A percentile compares a stretch with the other conserved stretches of the same genome.
phyloP scores from a whole-genome alignment of 2,329 filamentous ascomycete genomes.

The Dichotomopilus funicola region DNA sequence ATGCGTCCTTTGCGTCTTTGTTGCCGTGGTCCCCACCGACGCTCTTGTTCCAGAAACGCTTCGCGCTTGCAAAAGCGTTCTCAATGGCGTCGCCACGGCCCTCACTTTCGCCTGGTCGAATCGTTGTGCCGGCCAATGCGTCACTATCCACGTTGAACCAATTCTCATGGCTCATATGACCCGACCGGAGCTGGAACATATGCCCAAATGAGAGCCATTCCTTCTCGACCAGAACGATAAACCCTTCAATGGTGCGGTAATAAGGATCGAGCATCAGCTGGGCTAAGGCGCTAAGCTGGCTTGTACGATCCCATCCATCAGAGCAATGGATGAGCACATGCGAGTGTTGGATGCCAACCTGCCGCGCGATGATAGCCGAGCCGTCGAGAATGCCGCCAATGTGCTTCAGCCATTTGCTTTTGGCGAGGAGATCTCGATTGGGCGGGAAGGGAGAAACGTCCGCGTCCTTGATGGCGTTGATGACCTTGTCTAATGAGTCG shows the following conservation, averaged over 20 bases:
- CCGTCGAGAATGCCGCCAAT: conserved; percentile 80
- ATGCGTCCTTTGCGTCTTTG: conserved; percentile 37
- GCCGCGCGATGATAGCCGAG: conserved; percentile 73
- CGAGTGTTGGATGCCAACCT: conserved; percentile 86
- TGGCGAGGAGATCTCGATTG: conserved; percentile 70
- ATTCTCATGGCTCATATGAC: conserved; percentile 81
- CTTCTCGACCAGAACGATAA: conserved; percentile 91
- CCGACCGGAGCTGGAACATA: conserved; percentile 92
- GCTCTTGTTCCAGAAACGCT: conserved; percentile 83
- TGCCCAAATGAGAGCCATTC: conserved; percentile 98
- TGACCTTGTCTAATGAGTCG: conserved; percentile 76
- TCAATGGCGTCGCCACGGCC: conserved; percentile 69
- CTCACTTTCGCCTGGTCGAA: conserved; percentile 56
- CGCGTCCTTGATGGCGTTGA: conserved; percentile 86
- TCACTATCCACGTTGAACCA: conserved; percentile 91
- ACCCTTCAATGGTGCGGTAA: conserved; percentile 88
- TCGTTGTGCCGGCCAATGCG: conserved; percentile 56
- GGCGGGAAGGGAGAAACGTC: conserved; percentile 79
- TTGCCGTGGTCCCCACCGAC: conserved; percentile 38
- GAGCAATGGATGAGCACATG: conserved; percentile 97
- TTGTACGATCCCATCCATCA: conserved; percentile 96
- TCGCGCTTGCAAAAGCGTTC: conserved; percentile 76
- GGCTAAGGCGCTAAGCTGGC: conserved; percentile 83
- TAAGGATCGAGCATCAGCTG: conserved; percentile 95
- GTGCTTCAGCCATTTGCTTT: conserved; percentile 88